Base-by-base conservation (phyloP, 2,329 filamentous ascomycete species). In the Rutstroemia sp. region DNA sequence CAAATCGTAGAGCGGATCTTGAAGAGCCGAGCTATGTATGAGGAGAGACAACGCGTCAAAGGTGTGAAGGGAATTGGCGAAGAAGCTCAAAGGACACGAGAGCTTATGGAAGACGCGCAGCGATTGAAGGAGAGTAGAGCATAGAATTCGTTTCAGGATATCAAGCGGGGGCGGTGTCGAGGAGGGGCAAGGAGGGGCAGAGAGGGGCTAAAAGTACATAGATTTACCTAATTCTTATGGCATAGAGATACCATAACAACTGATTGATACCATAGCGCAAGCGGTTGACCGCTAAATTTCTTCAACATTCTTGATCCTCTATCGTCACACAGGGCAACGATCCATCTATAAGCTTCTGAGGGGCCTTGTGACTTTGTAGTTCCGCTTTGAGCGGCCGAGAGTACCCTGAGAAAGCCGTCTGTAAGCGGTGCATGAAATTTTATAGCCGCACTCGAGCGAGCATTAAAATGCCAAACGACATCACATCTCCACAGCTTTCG, bases 1-100 rank as follows among this genome's bases (percentile, higher is more conserved):
- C 87, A 94, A 65, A 97, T 99, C 65, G 92, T 99, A 49, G 82
- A 87, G 63, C 79, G 94, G 34, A 99, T 99, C 69, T 78, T 97
- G 77, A 88, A 85, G 71, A 92, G 90, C 66, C 80, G 92, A 37
- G 86, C 87, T 58, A 80, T 90, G 69, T 99, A 96, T 71, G 92
- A 97, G 74, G 94, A 90, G 66, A 79, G 94, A 59, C 94, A 99
- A 76, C 79, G 88, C 52, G 85, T 87, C 64, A 99, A 99, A 76
- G 88, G 92, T 10, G 81, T 90, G 63, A 99, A 99, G 75, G 86
- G 86, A 0, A 79, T 85, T 49, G 81, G 83, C 0, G 94, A 97
- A 71, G 82, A 80, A 37, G 80, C 82, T 12, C 80, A 83, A 44
- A 77, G 79, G 58, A 72, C 80, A 63, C 75, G 83, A 58, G 86